Conservation (phyloP, 2,329 filamentous ascomycete genomes). For the Diaporthe sp. region DNA sequence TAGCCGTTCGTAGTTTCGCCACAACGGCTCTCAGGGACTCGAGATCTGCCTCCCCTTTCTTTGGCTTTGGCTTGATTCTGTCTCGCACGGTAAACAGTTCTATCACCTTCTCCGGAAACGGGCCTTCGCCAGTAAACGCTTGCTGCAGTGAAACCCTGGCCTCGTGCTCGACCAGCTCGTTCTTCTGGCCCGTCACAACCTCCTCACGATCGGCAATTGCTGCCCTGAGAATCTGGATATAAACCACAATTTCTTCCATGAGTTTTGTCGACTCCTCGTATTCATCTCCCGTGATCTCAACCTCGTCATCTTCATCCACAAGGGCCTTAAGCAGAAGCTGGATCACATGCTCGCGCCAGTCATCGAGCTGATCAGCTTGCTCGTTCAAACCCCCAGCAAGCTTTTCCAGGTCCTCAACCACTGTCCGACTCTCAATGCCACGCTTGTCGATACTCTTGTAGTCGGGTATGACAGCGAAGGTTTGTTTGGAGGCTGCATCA, state of each 20-base stretch:
- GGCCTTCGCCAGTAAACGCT: constrained; percentile 75
- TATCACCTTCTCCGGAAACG: constrained; percentile 74
- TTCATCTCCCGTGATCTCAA: constrained; percentile 87
- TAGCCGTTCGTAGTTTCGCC: constrained; percentile 75
- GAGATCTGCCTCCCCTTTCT: constrained; percentile 48
- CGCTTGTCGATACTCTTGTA: constrained; percentile 64
- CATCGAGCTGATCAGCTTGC: constrained; percentile 78
- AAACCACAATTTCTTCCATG: constrained; percentile 91
- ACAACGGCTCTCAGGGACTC: constrained; percentile 79
- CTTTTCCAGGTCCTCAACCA: constrained; percentile 75
- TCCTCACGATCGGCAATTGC: constrained; percentile 84
- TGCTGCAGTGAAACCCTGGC: constrained; percentile 70
- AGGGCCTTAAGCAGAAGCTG: constrained; percentile 80
- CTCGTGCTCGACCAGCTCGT: constrained; percentile 81
- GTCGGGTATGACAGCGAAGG: constrained; percentile 74
- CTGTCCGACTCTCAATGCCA: constrained; percentile 79
- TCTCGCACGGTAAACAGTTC: constrained; percentile 63
- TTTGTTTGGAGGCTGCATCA: constrained; percentile 62
- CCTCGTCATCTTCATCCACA: constrained; percentile 79
- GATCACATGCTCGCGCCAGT: constrained; percentile 81
- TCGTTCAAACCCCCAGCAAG: constrained; percentile 76
- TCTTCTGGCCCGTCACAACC: constrained; percentile 81
- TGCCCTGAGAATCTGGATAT: constrained; percentile 82
- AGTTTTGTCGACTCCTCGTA: constrained; percentile 88
- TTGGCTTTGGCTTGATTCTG: constrained; percentile 57